Evolutionary conservation across 208 protist species (phyloP).

Genomic region (Trypanosoma vivax): DNA sequence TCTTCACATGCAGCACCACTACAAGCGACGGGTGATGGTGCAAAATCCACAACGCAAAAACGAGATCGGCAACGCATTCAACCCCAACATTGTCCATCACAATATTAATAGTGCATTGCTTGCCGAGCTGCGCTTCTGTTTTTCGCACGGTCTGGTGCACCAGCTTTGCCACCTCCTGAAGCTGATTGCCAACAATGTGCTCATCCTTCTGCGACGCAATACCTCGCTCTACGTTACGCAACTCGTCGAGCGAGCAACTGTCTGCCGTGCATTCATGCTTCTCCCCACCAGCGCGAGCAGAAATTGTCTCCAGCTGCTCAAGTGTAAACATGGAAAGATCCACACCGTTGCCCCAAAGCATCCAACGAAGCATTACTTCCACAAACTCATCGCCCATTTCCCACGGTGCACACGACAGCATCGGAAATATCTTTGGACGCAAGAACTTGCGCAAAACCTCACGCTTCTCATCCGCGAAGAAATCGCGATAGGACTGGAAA

Average conservation of each 20-base stretch:
- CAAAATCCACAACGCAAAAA: slow-evolving; percentile 71
- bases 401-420: slow-evolving; percentile 76
- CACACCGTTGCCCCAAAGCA: slow-evolving; percentile 83
- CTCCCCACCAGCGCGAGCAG: neutral
- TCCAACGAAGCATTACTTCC: slow-evolving; percentile 62
- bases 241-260: slow-evolving; percentile 3
- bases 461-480: slow-evolving; percentile 63
- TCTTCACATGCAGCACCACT: slow-evolving; percentile 77
- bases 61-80: slow-evolving; percentile 72
- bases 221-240: slow-evolving; percentile 32
- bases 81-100: slow-evolving; percentile 88
- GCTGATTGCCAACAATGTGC: slow-evolving; percentile 63
- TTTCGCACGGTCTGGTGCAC: slow-evolving; percentile 19
- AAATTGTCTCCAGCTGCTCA: slow-evolving; percentile 44
- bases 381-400: slow-evolving; percentile 32
- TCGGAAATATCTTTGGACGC: slow-evolving; percentile 47
- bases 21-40: slow-evolving; percentile 26
- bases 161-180: slow-evolving; percentile 34
- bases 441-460: slow-evolving; percentile 65
- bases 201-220: slow-evolving; percentile 33
- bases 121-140: neutral
- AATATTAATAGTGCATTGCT: slow-evolving; percentile 47
- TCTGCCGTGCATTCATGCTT: slow-evolving; percentile 2
- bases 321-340: slow-evolving; percentile 86
- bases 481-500: slow-evolving; percentile 71